Evolutionary conservation across 768 basidiomycete species (phyloP), one percentile per base, ranked within the genome.

Genomic region (Pleurotus djamor): DNA sequence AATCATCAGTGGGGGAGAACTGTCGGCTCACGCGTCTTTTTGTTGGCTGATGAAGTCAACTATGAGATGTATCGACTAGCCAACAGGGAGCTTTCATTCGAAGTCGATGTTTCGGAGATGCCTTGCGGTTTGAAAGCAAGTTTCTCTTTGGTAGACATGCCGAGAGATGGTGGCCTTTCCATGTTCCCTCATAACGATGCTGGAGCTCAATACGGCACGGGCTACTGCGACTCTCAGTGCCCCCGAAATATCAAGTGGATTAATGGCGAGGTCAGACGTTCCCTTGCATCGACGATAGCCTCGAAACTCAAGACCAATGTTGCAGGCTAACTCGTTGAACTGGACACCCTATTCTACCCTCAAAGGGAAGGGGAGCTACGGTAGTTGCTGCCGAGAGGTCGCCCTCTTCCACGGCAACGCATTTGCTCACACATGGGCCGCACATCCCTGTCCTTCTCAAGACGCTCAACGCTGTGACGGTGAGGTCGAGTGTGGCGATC

Each of bases 51-150:
- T 32, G 0, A 10, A 9, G 4, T 12, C 28, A 37, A 55, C 54
- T 79, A 79, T 70, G 35, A 61, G 63, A 67, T 72, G 66, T 75
- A 76, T 71, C 70, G 74, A 63, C 70, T 83, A 59, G 67, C 76
- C 59, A 84, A 84, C 77, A 74, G 81, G 67, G 84, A 85, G 71
- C 83, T 85, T 73, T 76, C 81, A 55, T 85, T 86, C 72, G 82
- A 83, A 69, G 82, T 85, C 66, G 82, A 85, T 68, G 74, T 85
- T 60, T 81, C 82, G 61, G 73, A 82, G 65, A 75, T 85, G 54
- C 77, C 77, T 28, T 58, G 57, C 16, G 57, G 67, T 3, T 17
- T 33, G n/a, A 28, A 9, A n/a, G 54, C 37, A 13, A 13, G 16
- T 76, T 64, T 79, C 76, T 58, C 47, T n/a, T 58, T 58, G n/a